A percentile compares a stretch with the other conserved stretches of the same genome.
Evolutionary conservation across 1,139 yeast species (phyloP).

Genomic region (Suhomyces maxii): DNA sequence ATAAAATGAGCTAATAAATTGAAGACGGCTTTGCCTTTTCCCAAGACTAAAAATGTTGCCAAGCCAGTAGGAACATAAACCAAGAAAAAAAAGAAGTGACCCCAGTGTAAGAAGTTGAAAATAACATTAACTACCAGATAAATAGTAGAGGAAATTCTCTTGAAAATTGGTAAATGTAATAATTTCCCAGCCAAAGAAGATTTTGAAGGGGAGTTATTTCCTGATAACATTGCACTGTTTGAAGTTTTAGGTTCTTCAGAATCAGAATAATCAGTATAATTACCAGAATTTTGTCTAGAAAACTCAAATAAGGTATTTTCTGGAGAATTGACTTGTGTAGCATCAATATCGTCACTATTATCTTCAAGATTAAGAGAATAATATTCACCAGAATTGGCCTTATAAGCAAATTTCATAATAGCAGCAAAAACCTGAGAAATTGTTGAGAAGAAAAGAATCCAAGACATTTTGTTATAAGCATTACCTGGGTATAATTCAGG

Average conservation of each 20-base stretch:
- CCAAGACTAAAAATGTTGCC: slow-evolving; percentile 70
- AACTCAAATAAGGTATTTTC: slow-evolving; percentile 42
- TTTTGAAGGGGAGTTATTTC: background rate
- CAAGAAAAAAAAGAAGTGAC: slow-evolving; percentile 60
- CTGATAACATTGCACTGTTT: slow-evolving; percentile 15
- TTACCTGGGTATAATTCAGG: slow-evolving; percentile 75
- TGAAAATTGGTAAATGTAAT: slow-evolving; percentile 12
- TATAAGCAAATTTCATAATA: slow-evolving; percentile 22
- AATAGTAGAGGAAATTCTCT: slow-evolving; percentile 6
- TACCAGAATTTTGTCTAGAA: slow-evolving; percentile 12
- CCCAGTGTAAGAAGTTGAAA: slow-evolving; percentile 62
- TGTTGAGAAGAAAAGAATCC: slow-evolving; percentile 55
- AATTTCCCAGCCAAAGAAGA: slow-evolving; percentile 4
- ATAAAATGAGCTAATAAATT: slow-evolving; percentile 91
- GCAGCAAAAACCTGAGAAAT: slow-evolving; percentile 58
- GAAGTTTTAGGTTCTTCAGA: slow-evolving; percentile 19
- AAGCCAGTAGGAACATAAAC: slow-evolving; percentile 71
- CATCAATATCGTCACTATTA: slow-evolving; percentile 22
- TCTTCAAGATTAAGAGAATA: slow-evolving; percentile 16
- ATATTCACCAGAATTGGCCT: slow-evolving; percentile 4
- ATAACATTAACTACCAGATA: slow-evolving; percentile 21
- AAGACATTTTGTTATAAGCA: slow-evolving; percentile 67
- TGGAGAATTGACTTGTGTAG: slow-evolving; percentile 26
- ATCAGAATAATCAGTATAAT: slow-evolving; percentile 17
- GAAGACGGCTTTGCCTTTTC: slow-evolving; percentile 65